Evolutionary conservation across 257 asterid species (phyloP).

Genomic region (Pogostemon cablin): DNA sequence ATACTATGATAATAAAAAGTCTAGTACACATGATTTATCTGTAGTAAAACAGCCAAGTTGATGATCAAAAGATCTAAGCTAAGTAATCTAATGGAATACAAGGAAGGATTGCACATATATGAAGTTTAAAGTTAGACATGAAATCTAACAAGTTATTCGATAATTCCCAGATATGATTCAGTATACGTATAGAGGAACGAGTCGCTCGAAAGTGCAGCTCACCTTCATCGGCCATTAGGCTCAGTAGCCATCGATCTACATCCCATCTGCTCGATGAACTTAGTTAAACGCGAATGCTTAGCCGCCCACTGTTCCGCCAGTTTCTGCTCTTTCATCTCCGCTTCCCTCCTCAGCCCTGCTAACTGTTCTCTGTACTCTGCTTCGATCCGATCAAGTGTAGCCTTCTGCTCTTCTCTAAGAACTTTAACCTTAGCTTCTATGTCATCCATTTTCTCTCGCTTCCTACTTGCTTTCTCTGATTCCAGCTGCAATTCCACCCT

Average conservation of each 20-base stretch:
- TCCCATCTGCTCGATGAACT: conserved; percentile 78
- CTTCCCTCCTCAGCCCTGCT: conserved; percentile 79
- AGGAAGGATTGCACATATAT: neutral
- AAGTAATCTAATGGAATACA: conserved; percentile 5
- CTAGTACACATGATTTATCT: neutral
- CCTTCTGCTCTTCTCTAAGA: conserved; percentile 74
- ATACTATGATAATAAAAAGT: neutral
- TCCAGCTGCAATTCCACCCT: conserved; percentile 82
- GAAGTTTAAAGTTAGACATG: conserved; percentile 1
- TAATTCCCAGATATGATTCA: conserved; percentile 6
- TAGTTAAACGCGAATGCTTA: conserved; percentile 62
- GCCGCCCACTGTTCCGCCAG: conserved; percentile 92
- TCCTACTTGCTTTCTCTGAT: conserved; percentile 75
- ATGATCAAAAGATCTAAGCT: conserved; percentile 5
- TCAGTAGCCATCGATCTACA: conserved; percentile 44
- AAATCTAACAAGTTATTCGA: conserved; percentile 19
- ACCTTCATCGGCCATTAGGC: conserved; percentile 42
- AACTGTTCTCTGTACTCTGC: conserved; percentile 78
- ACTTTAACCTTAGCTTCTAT: conserved; percentile 78
- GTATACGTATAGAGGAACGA: neutral
- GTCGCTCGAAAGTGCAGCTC: neutral
- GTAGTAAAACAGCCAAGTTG: conserved; percentile 1
- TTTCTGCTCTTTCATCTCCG: conserved; percentile 87
- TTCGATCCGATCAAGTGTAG: conserved; percentile 66
- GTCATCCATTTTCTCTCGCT: conserved; percentile 80